These are phyloP conservation scores for Articulospora tetracladia DNA, from an alignment of 495 filamentous ascomycete species.

Conservation along the genomic window DNA sequence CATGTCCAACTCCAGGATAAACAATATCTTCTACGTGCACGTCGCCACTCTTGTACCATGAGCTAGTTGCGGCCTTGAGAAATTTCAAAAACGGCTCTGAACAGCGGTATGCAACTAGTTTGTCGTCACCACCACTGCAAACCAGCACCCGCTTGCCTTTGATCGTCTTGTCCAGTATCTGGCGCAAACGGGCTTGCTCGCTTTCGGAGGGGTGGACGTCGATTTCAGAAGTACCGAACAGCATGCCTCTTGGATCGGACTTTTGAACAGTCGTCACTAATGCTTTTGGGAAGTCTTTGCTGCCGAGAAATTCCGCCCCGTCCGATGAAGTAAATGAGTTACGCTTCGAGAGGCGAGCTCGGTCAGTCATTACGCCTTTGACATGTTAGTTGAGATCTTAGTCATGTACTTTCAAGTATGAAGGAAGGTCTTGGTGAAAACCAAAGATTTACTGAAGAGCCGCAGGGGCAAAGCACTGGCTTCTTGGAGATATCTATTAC, in stretches of 20 bases:
- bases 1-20: conserved; percentile 69
- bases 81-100: conserved; percentile 66
- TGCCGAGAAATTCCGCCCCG: conserved; percentile 68
- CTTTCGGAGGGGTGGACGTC: conserved; percentile 28
- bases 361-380: conserved; percentile 66
- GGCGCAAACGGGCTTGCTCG: conserved; percentile 36
- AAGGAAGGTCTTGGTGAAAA: too few relatives aligned
- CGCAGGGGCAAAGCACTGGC: too few relatives aligned
- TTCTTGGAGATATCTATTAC: background rate
- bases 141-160: conserved; percentile 73
- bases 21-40: conserved; percentile 68
- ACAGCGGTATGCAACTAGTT: conserved; percentile 76
- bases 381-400: background rate
- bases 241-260: conserved; percentile 65
- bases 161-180: conserved; percentile 48
- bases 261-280: conserved; percentile 58
- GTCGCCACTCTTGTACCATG: conserved; percentile 55
- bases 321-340: conserved; percentile 47
- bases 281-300: conserved; percentile 65
- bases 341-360: conserved; percentile 69
- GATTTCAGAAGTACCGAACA: conserved; percentile 50
- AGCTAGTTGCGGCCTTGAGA: conserved; percentile 56
- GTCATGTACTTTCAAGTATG: too few relatives aligned
- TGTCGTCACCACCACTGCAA: conserved; percentile 73
- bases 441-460: too few relatives aligned